phyloP scores from a whole-genome alignment of 108 stramenopile species.

The Conticribra weissflogii region DNA sequence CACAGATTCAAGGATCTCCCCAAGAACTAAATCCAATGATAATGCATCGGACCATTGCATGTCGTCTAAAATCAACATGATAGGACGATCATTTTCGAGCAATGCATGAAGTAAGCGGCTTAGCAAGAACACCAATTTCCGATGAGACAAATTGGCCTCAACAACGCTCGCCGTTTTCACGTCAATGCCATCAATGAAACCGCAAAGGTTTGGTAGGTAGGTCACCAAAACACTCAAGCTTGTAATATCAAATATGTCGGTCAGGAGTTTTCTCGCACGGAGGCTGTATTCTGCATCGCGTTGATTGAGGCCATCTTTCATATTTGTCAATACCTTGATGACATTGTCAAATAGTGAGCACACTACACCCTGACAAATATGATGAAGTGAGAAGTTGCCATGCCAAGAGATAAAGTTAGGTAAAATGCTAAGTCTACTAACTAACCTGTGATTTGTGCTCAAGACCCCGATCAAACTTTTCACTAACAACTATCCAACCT shows the following conservation, averaged over 20 bases:
- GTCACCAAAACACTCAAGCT: too few species aligned
- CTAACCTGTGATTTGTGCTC: not conserved
- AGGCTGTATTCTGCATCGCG: too few species aligned
- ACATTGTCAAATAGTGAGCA: too few species aligned
- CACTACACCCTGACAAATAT: too few species aligned
- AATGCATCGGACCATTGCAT: slow-evolving; percentile 9
- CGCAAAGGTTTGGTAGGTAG: not conserved
- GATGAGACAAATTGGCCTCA: not conserved
- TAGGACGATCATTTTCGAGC: not conserved
- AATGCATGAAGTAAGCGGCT: not conserved
- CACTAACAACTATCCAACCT: slow-evolving; percentile 14
- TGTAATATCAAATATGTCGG: too few species aligned
- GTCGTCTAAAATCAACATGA: not conserved
- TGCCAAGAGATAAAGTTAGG: too few species aligned
- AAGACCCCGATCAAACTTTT: slow-evolving; percentile 10
- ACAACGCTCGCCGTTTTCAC: not conserved
- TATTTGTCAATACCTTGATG: too few species aligned
- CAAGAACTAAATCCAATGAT: not conserved
- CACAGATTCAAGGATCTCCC: slow-evolving; percentile 8
- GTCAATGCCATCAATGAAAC: not conserved
- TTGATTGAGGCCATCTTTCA: too few species aligned
- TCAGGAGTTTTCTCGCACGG: too few species aligned
- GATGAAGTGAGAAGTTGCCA: too few species aligned
- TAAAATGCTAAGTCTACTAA: not conserved
- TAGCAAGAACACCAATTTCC: slow-evolving; percentile 9